Conservation (phyloP, 2,329 filamentous ascomycete genomes). For the Plectosphaerella plurivora region DNA sequence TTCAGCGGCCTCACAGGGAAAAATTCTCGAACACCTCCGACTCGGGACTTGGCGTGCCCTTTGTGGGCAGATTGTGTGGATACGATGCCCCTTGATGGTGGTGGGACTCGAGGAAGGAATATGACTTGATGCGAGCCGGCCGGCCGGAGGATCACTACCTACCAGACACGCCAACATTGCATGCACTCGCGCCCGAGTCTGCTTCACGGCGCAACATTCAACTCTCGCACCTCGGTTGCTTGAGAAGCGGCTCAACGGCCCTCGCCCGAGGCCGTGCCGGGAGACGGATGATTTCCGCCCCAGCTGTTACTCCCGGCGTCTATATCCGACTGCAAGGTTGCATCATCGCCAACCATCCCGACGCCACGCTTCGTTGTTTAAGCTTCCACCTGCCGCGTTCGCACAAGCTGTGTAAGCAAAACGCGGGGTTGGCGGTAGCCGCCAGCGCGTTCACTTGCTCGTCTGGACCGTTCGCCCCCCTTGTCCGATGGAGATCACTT, state of each 20-base stretch:
- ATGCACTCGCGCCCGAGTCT: neutral
- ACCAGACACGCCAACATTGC: neutral
- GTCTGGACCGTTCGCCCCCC: neutral
- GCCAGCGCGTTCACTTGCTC: neutral
- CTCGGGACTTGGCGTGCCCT: neutral
- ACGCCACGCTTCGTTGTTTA: constrained; percentile 8
- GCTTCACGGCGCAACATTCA: neutral
- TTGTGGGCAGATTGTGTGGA: neutral
- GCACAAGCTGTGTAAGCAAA: constrained; percentile 26
- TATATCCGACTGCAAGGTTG: neutral
- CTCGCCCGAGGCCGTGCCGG: too few species aligned
- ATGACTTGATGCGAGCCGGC: neutral
- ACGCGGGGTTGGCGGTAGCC: constrained; percentile 13
- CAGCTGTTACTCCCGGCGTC: neutral
- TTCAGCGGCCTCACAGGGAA: neutral
- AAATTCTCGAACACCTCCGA: neutral
- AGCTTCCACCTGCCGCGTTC: constrained; percentile 24
- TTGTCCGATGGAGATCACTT: neutral
- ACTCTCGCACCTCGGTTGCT: neutral
- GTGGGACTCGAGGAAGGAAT: neutral
- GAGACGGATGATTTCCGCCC: neutral
- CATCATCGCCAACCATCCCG: neutral
- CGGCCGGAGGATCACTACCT: neutral
- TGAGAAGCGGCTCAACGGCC: too few species aligned
- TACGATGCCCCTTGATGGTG: neutral